Evolutionary conservation across 805 yeast genomes (phyloP), one percentile per base, ranked within the genome.

Genomic region (Cyberlindnera samutprakarnensis): DNA sequence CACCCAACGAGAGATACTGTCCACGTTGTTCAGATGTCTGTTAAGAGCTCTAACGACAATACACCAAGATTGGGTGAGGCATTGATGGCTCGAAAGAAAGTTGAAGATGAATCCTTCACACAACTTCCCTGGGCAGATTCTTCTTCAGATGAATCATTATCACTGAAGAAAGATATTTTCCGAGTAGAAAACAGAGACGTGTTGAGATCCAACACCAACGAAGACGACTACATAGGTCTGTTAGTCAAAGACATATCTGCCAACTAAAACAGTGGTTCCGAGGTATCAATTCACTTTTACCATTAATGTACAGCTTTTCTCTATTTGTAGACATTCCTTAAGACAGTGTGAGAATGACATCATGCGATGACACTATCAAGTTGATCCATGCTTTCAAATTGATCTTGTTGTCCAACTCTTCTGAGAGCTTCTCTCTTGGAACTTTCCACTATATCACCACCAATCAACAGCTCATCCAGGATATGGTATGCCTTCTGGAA

Each of bases 401-500:
- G 84, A 51, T 92, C 96, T 65, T 87, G 95, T 41, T 83, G 85
- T 5, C 74, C 71, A 2, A 92, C 81, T 35, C 83, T 66, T 40
- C 78, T 70, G 41, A 90, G 59, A 2, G 87, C 86, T 47, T 84
- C 96, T 34, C 75, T 71, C 44, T 78, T 77, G 11, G 90, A 79
- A 27, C 85, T 72, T 52, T 92, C 98, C 42, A 83, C 82, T 14
- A 92, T 57, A 30, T 80, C 78, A 0, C 98, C 98, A 44, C 88
- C 96, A 30, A 90, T 70, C 30, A 92, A 58, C 44, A 92, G 64
- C 55, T 92, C 98, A 56, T 92, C 95, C 42, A 92, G 63, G 10
- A 92, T 80, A 57, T 85, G 83, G 56, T 92, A 92, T 0, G 97
- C 96, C 53, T 84, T 82, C 46, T 83, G 84, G 61, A 92, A 92